phyloP scores from a whole-genome alignment of 108 stramenopile genomes.

The Licmophora abbreviata region DNA sequence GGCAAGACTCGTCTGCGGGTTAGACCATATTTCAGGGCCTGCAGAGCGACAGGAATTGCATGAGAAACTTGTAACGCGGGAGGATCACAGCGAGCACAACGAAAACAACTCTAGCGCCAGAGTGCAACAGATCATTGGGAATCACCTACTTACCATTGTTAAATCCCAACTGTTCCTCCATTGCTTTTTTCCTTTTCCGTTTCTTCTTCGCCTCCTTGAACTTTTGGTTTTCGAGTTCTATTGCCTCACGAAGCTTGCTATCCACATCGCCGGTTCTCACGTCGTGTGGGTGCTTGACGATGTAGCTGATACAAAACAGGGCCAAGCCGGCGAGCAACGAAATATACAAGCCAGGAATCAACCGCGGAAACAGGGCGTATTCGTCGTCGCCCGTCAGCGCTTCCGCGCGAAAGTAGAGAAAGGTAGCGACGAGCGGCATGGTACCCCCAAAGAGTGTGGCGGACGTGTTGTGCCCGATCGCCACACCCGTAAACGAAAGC shows the following conservation, averaged over 20 bases:
- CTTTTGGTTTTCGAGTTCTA: constrained; percentile 28
- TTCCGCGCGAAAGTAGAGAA: constrained; percentile 36
- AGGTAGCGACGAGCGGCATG: constrained; percentile 57
- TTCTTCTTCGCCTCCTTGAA: constrained; percentile 10
- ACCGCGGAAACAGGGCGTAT: constrained; percentile 28
- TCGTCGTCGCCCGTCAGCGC: constrained; percentile 11
- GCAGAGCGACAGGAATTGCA: too few relatives aligned
- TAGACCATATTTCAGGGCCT: too few relatives aligned
- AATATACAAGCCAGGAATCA: constrained; percentile 53
- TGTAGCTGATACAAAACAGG: constrained; percentile 19
- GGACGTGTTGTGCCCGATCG: constrained; percentile 51
- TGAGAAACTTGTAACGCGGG: background rate
- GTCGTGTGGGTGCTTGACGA: constrained; percentile 55
- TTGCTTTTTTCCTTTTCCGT: constrained; percentile 5
- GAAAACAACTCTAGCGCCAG: background rate
- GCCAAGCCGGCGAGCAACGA: constrained; percentile 34
- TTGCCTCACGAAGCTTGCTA: constrained; percentile 32
- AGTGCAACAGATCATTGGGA: background rate
- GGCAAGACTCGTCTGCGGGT: too few relatives aligned
- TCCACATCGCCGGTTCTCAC: constrained; percentile 37
- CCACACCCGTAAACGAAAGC: constrained; percentile 57
- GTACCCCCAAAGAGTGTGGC: constrained; percentile 57
- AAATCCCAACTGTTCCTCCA: constrained; percentile 1
- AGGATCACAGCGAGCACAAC: background rate
- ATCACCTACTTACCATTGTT: background rate